These are phyloP conservation scores for Pyropia yezoensis DNA, from an alignment of 23 red algal species.

Conservation along the genomic window DNA sequence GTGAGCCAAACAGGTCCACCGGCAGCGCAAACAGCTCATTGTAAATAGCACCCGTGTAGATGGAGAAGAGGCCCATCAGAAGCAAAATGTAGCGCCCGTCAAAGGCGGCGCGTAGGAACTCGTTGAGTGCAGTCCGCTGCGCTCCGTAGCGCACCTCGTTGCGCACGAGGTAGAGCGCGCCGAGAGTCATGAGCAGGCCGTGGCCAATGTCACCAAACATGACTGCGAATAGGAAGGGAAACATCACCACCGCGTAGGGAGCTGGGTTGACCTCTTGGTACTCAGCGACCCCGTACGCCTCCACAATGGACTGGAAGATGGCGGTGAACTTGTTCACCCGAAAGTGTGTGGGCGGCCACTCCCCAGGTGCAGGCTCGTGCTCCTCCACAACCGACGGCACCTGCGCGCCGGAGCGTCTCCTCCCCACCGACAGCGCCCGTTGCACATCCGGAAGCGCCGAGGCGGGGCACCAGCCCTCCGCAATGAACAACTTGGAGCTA, in stretches of 20 bases:
- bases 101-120: constrained; percentile 64
- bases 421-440: constrained; percentile 59
- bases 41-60: constrained; percentile 96
- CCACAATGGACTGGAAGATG: constrained; percentile 89
- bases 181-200: constrained; percentile 84
- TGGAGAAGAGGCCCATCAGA: constrained; percentile 98
- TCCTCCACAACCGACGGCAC: constrained; percentile 85
- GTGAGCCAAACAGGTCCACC: constrained; percentile 78
- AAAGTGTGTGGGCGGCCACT: constrained; percentile 68
- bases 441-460: constrained; percentile 48
- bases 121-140: constrained; percentile 43
- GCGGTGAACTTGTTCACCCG: constrained; percentile 95
- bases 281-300: constrained; percentile 88
- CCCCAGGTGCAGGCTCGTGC: constrained; percentile 11
- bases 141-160: constrained; percentile 41
- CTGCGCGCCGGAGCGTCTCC: constrained; percentile 64
- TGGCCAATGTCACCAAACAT: constrained; percentile 99
- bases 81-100: constrained; percentile 91
- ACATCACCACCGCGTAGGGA: constrained; percentile 82
- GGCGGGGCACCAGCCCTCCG: constrained; percentile 85
- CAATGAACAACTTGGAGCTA: constrained; percentile 73
- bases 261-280: constrained; percentile 98
- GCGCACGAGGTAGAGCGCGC: constrained; percentile 63
- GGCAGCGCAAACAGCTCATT: constrained; percentile 94
- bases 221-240: constrained; percentile 97